Base-by-base conservation (phyloP, 129 eudicot species). In the Oenanthe sinensis region DNA sequence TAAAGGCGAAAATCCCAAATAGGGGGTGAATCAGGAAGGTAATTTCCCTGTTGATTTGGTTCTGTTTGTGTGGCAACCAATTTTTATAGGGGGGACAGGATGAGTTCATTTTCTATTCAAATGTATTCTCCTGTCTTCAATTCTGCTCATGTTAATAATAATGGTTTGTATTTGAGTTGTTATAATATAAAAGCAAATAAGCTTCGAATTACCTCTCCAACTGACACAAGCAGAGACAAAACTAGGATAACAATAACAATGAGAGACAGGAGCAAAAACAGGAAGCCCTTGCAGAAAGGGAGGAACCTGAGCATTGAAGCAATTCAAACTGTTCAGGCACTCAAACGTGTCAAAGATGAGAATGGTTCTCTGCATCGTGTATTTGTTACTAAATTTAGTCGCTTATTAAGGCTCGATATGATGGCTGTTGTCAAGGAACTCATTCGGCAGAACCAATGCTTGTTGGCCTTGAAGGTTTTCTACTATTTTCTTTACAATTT, bases 381-480 rank as follows among this genome's bases (percentile, higher is more conserved):
- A 16, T 81, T 87, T 24, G 48, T 76, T 60, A 84, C 81, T 67
- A 89, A 86, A 50, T 83, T 87, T 74, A 83, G 81, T 71, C 88
- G 97, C 39, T 86, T 89, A 54, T 73, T 91, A 24, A 91, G 86
- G 84, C 75, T 81, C 48, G 97, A 91, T 79, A 91, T 91, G 97
- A 76, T 91, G 78, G 91, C 89, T 50, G 91, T 91, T 77, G 87
- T 91, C 33, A 89, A 89, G 42, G 97, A 91, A 83, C 92, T 91
- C 52, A 90, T 91, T 77, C 94, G 92, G 75, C 95, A 89, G 83
- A 88, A 91, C 40, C 85, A 84, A 26, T 87, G 88, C 36, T 37
- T 72, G 17, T 83, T 91, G 62, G 89, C 97, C 60, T 85, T 91
- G 46, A 82, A 81, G 93, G 97, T 91, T 55, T 68, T 68, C 43